Conservation (phyloP, 31 red algal species). For the Asparagopsis taxiformis region DNA sequence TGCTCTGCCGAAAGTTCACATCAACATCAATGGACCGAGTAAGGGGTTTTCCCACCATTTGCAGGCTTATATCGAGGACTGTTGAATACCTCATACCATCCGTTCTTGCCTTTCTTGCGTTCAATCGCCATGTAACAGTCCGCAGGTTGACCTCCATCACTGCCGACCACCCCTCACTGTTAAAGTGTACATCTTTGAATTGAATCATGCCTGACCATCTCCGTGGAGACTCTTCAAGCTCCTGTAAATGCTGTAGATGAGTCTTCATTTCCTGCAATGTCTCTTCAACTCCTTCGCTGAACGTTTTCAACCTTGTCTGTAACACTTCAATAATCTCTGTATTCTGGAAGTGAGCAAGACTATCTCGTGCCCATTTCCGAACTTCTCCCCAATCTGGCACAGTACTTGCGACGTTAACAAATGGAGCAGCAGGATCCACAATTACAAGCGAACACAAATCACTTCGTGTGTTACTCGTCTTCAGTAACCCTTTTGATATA, state of each 20-base stretch:
- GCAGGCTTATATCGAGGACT: conserved; percentile 63
- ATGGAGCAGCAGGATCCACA: conserved; percentile 51
- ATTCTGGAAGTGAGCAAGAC: conserved; percentile 40
- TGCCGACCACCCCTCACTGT: conserved; percentile 38
- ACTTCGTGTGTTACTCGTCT: background rate
- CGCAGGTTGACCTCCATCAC: conserved; percentile 62
- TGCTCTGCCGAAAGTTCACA: conserved; percentile 42
- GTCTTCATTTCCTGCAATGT: conserved; percentile 18
- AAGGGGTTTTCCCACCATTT: conserved; percentile 49
- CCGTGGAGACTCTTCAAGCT: conserved; percentile 37
- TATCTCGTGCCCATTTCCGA: conserved; percentile 28
- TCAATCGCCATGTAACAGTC: conserved; percentile 49
- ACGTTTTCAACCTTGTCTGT: conserved; percentile 21
- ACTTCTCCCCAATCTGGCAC: conserved; percentile 50
- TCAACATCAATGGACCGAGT: conserved; percentile 61
- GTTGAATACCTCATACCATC: conserved; percentile 45
- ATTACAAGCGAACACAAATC: conserved; percentile 31
- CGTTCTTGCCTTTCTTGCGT: conserved; percentile 47
- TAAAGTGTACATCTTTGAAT: conserved; percentile 58
- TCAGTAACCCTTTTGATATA: conserved; percentile 29
- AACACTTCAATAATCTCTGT: conserved; percentile 43
- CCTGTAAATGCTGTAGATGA: conserved; percentile 42
- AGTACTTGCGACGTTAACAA: conserved; percentile 52
- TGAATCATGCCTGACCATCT: conserved; percentile 62
- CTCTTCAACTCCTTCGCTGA: conserved; percentile 49